Evolutionary conservation across 352 stramenopile genomes (phyloP).

Genomic region (Globisporangium cylindrosporum): DNA sequence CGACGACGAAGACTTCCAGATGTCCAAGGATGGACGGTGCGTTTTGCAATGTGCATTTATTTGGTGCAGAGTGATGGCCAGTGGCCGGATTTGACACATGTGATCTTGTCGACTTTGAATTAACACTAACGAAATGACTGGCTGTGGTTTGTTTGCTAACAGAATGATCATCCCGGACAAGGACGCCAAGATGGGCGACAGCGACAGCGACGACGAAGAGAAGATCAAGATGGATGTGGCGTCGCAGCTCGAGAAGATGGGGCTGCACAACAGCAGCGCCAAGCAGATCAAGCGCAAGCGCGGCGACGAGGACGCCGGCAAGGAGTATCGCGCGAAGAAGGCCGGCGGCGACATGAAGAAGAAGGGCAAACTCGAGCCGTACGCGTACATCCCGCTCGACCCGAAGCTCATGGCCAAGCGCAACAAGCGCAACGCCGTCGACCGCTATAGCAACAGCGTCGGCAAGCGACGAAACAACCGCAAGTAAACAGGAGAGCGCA

Average conservation of each 20-base stretch:
- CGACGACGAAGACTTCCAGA: conserved; percentile 88
- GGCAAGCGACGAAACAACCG: conserved; percentile 68
- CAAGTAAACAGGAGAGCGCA: conserved; percentile 24
- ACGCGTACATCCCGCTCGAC: conserved; percentile 97
- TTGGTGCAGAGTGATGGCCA: conserved; percentile 2
- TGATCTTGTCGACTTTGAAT: not conserved
- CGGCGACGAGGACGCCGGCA: conserved; percentile 68
- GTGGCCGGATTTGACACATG: not conserved
- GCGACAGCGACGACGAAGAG: conserved; percentile 65
- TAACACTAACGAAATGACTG: not conserved
- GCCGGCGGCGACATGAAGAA: conserved; percentile 95
- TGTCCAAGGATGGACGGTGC: conserved; percentile 88
- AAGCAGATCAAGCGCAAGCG: conserved; percentile 53
- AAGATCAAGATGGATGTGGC: conserved; percentile 84
- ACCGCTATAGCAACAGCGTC: conserved; percentile 72
- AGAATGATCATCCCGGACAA: conserved; percentile 77
- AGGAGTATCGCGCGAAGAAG: conserved; percentile 95
- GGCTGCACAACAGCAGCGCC: conserved; percentile 45
- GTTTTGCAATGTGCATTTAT: conserved; percentile 23
- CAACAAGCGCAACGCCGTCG: conserved; percentile 81
- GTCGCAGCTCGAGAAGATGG: conserved; percentile 80
- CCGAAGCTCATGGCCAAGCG: conserved; percentile 92
- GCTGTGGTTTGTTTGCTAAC: not conserved
- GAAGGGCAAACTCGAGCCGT: conserved; percentile 97
- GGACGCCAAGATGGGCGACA: conserved; percentile 43